These are phyloP conservation scores for Botryosphaeria dothidea DNA, from an alignment of 2,329 filamentous ascomycete genomes.

Conservation along the genomic window DNA sequence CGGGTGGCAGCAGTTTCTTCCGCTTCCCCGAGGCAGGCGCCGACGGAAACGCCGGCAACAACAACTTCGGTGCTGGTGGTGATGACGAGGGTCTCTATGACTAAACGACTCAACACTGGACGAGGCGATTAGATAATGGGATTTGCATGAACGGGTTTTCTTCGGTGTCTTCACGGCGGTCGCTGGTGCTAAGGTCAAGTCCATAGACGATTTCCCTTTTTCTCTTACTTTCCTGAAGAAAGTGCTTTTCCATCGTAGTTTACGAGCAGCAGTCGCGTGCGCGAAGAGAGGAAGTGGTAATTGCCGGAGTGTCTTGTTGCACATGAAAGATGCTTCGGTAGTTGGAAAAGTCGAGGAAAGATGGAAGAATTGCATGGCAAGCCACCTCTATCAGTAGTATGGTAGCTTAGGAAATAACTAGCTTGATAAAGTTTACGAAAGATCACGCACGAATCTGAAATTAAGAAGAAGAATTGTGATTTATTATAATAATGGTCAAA, in stretches of 20 bases:
- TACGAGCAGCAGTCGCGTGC: neutral
- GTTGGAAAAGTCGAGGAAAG: neutral
- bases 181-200: constrained; percentile 15
- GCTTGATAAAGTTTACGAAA: neutral
- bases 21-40: constrained; percentile 73
- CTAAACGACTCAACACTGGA: constrained; percentile 49
- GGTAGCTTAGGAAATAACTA: constrained; percentile 11
- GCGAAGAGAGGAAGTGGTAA: neutral
- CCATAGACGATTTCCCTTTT: constrained; percentile 15
- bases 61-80: constrained; percentile 76
- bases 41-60: constrained; percentile 46
- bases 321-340: neutral
- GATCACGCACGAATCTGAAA: neutral
- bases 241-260: constrained; percentile 13
- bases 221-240: constrained; percentile 3
- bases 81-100: constrained; percentile 98
- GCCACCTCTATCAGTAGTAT: neutral
- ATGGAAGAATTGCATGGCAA: neutral
- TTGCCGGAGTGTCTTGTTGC: neutral
- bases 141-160: constrained; percentile 13
- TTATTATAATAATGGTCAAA: no score
- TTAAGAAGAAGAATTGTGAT: no score
- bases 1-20: constrained; percentile 94
- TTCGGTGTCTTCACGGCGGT: constrained; percentile 16
- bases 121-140: constrained; percentile 15